Conservation (phyloP, 108 stramenopile genomes). For the Cyclotella atomus region DNA sequence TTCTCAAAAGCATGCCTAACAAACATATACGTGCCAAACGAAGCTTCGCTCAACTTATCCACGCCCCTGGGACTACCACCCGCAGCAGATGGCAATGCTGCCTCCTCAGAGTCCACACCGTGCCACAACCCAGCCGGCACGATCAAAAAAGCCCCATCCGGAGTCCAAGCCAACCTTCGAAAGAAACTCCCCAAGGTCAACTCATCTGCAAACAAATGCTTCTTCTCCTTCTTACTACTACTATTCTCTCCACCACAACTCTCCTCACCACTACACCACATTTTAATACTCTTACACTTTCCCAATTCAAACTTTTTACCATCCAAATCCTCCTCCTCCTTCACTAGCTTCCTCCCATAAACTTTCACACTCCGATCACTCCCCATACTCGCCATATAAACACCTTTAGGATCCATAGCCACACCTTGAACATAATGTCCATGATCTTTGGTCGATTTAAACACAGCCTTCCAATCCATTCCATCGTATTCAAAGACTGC, state of each 20-base stretch:
- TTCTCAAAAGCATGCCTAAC: slow-evolving; percentile 82
- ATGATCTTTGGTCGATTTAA: slow-evolving; percentile 74
- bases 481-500: slow-evolving; percentile 57
- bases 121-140: slow-evolving; percentile 91
- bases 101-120: slow-evolving; percentile 16
- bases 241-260: too few species aligned
- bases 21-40: slow-evolving; percentile 80
- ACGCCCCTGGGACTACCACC: slow-evolving; percentile 1
- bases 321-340: slow-evolving; percentile 57
- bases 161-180: slow-evolving; percentile 87
- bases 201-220: slow-evolving; percentile 89
- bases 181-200: slow-evolving; percentile 90
- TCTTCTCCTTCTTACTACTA: slow-evolving; percentile 20
- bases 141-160: slow-evolving; percentile 91
- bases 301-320: slow-evolving; percentile 45
- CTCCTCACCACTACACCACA: too few species aligned
- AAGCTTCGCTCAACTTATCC: slow-evolving; percentile 37
- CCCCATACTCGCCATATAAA: slow-evolving; percentile 85
- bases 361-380: slow-evolving; percentile 88
- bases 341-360: slow-evolving; percentile 56
- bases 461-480: slow-evolving; percentile 61
- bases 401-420: slow-evolving; percentile 83
- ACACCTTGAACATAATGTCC: slow-evolving; percentile 90
- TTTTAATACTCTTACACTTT: slow-evolving; percentile 45
- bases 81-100: slow-evolving; percentile 8